Percentiles rank a stretch among this genome's conserved stretches.
Conservation (phyloP, 805 yeast species). For the Saccharomycopsis schoenii region DNA sequence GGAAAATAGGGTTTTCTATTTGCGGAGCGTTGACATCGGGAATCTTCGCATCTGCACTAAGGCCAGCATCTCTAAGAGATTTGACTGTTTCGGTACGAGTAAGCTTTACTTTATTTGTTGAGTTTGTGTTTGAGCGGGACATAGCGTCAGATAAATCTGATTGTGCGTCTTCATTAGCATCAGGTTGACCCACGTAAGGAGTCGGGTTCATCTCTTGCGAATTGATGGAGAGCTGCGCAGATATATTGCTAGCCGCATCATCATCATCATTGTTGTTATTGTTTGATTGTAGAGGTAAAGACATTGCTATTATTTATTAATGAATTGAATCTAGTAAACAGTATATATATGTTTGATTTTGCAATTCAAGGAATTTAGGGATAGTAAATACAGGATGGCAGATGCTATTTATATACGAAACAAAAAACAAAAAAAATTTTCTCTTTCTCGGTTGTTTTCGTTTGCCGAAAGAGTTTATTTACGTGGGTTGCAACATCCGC, state of each 20-base stretch:
- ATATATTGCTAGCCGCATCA: not conserved
- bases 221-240: not conserved
- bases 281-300: not conserved
- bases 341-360: no score
- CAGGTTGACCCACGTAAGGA: conserved; percentile 29
- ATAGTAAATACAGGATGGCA: not conserved
- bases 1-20: conserved; percentile 64
- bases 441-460: not conserved
- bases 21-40: conserved; percentile 51
- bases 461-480: not conserved
- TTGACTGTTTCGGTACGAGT: conserved; percentile 64
- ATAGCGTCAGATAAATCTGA: conserved; percentile 30
- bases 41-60: conserved; percentile 42
- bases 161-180: conserved; percentile 35
- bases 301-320: not conserved
- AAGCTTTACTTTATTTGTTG: conserved; percentile 25
- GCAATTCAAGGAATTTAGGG: no score
- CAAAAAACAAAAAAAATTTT: not conserved
- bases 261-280: not conserved
- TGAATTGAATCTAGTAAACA: not conserved
- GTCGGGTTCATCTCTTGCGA: conserved; percentile 23
- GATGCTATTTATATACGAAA: not conserved
- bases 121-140: conserved; percentile 21
- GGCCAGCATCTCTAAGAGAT: conserved; percentile 55
- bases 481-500: not conserved